These are phyloP conservation scores for Nakaseomyces sp. DNA, from an alignment of 1,139 yeast genomes.

Conservation along the genomic window DNA sequence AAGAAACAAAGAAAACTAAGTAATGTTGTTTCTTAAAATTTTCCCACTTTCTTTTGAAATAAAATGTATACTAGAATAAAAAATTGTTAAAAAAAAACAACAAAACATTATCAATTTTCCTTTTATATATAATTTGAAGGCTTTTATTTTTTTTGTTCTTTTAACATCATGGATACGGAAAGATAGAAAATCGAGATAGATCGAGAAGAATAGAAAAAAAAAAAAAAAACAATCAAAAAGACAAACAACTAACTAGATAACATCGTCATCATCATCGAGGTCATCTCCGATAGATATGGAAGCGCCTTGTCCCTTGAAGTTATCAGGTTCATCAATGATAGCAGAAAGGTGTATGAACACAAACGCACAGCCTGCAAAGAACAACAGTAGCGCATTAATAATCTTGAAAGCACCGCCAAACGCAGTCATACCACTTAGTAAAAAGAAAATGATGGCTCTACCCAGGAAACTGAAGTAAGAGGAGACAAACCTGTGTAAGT, in stretches of 20 bases:
- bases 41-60: no score
- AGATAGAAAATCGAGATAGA: background rate
- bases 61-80: no score
- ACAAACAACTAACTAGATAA: conserved; percentile 11
- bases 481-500: conserved; percentile 63
- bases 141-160: background rate
- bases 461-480: conserved; percentile 75
- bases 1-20: background rate
- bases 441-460: conserved; percentile 65
- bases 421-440: conserved; percentile 55
- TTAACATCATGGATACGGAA: no score
- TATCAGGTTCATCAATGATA: conserved; percentile 48
- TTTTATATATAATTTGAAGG: background rate
- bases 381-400: conserved; percentile 48
- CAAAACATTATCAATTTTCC: no score
- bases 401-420: conserved; percentile 50
- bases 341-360: conserved; percentile 61
- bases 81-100: no score
- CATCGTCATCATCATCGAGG: conserved; percentile 19
- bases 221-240: conserved; percentile 3
- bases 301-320: conserved; percentile 22
- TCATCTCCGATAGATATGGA: conserved; percentile 22
- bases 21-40: no score
- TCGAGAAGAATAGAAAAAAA: background rate
- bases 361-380: conserved; percentile 50